Conservation (phyloP, 2,329 filamentous ascomycete genomes). For the Chrysoporthe deuterocubensis region DNA sequence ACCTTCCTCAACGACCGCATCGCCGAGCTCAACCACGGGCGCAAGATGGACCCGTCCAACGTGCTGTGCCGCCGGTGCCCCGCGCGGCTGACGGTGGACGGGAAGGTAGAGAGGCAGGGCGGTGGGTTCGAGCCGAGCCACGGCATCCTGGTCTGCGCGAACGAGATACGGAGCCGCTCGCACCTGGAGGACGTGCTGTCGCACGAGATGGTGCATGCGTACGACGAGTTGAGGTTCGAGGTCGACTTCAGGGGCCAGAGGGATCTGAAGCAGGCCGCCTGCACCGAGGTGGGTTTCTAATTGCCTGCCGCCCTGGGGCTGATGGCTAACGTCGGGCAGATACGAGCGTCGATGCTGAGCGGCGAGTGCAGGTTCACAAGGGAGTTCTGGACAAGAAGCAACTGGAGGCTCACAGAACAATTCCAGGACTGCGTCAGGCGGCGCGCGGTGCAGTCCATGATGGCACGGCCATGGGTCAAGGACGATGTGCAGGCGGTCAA, state of each 20-base stretch:
- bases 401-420: slow-evolving; percentile 89
- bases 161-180: slow-evolving; percentile 78
- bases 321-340: slow-evolving; percentile 53
- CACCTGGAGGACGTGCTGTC: slow-evolving; percentile 93
- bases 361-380: slow-evolving; percentile 91
- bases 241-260: slow-evolving; percentile 75
- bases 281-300: slow-evolving; percentile 73
- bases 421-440: slow-evolving; percentile 89
- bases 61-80: slow-evolving; percentile 83
- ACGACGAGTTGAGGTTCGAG: slow-evolving; percentile 90
- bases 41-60: slow-evolving; percentile 69
- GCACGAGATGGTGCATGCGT: slow-evolving; percentile 98
- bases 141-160: slow-evolving; percentile 91
- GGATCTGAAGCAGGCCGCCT: slow-evolving; percentile 86
- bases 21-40: slow-evolving; percentile 70
- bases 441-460: slow-evolving; percentile 79
- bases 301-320: slow-evolving; percentile 5
- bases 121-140: slow-evolving; percentile 87
- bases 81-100: slow-evolving; percentile 57
- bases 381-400: slow-evolving; percentile 82
- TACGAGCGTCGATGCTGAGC: slow-evolving; percentile 87
- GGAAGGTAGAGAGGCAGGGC: slow-evolving; percentile 65
- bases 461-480: slow-evolving; percentile 77
- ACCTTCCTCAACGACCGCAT: slow-evolving; percentile 87
- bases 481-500: slow-evolving; percentile 85